phyloP scores from a whole-genome alignment of 1,284 basidiomycete species.

The Trametes hirsuta region DNA sequence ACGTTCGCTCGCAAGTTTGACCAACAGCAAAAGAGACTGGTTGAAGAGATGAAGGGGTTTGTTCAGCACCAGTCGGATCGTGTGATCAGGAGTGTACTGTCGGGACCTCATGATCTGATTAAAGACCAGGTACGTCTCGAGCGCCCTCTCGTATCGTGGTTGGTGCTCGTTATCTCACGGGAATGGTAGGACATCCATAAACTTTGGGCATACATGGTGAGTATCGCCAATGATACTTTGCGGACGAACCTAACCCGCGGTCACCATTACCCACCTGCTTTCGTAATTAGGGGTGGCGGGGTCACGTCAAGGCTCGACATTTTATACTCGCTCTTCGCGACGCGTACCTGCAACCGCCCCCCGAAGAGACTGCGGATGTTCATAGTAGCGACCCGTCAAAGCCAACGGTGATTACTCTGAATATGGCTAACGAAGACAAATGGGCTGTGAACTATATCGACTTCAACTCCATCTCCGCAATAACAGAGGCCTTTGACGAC shows the following conservation, averaged over 20 bases:
- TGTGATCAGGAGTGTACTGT: slow-evolving; percentile 29
- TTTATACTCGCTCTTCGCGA: slow-evolving; percentile 39
- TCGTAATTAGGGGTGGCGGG: slow-evolving; percentile 35
- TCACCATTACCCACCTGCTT: too few species aligned
- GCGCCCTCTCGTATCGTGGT: background rate
- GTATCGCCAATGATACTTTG: background rate
- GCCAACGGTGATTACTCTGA: background rate
- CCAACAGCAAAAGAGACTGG: slow-evolving; percentile 29
- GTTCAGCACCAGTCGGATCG: slow-evolving; percentile 31
- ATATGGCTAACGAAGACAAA: slow-evolving; percentile 23
- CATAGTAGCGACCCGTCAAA: background rate
- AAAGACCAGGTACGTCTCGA: slow-evolving; percentile 24
- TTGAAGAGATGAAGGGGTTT: slow-evolving; percentile 25
- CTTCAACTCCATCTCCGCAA: slow-evolving; percentile 41
- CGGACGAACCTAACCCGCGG: too few species aligned
- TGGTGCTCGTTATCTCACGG: background rate
- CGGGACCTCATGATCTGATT: slow-evolving; percentile 34
- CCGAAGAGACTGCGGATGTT: too few species aligned
- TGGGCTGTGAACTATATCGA: slow-evolving; percentile 50
- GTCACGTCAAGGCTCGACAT: slow-evolving; percentile 38
- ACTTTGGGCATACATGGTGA: slow-evolving; percentile 37
- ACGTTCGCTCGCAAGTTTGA: slow-evolving; percentile 36
- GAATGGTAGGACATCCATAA: slow-evolving; percentile 17
- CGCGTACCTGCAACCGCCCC: slow-evolving; percentile 27
- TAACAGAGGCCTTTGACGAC: slow-evolving; percentile 35